Evolutionary conservation across 768 basidiomycete species (phyloP).

Genomic region (Mycena sanguinolenta): DNA sequence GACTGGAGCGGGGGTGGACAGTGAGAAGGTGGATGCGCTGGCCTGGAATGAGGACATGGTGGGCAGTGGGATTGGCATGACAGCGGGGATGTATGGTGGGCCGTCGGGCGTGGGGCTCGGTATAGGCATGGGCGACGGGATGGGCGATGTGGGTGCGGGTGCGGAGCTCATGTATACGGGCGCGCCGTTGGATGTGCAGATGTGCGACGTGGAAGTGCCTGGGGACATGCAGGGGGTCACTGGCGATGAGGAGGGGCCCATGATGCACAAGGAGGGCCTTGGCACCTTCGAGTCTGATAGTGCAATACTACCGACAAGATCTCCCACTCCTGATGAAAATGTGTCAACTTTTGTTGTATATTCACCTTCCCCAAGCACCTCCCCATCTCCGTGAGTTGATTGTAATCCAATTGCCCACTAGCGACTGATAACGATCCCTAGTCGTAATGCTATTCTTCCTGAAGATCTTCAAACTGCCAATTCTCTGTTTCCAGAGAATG

Average conservation of each 20-base stretch:
- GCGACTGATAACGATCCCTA: too few species aligned
- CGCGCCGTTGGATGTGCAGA: constrained; percentile 59
- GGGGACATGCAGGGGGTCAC: constrained; percentile 68
- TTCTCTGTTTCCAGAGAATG: too few species aligned
- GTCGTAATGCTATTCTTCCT: too few species aligned
- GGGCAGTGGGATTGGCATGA: constrained; percentile 38
- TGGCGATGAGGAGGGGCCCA: constrained; percentile 70
- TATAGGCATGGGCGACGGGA: constrained; percentile 43
- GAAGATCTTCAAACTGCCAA: too few species aligned
- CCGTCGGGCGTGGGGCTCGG: constrained; percentile 38
- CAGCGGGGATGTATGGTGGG: constrained; percentile 41
- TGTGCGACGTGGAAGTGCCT: constrained; percentile 73
- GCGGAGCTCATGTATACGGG: constrained; percentile 37
- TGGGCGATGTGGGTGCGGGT: constrained; percentile 37
- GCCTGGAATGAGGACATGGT: constrained; percentile 46
- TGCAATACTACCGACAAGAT: too few species aligned
- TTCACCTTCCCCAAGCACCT: too few species aligned
- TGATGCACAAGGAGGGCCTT: too few species aligned
- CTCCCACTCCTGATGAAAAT: too few species aligned
- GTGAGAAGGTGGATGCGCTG: constrained; percentile 44
- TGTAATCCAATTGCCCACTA: too few species aligned
- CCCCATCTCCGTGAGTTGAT: too few species aligned
- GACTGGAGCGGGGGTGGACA: constrained; percentile 43
- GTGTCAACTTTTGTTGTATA: too few species aligned
- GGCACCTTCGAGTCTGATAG: too few species aligned